Conservation (phyloP, 768 basidiomycete genomes). For the Mycena epipterygia region DNA sequence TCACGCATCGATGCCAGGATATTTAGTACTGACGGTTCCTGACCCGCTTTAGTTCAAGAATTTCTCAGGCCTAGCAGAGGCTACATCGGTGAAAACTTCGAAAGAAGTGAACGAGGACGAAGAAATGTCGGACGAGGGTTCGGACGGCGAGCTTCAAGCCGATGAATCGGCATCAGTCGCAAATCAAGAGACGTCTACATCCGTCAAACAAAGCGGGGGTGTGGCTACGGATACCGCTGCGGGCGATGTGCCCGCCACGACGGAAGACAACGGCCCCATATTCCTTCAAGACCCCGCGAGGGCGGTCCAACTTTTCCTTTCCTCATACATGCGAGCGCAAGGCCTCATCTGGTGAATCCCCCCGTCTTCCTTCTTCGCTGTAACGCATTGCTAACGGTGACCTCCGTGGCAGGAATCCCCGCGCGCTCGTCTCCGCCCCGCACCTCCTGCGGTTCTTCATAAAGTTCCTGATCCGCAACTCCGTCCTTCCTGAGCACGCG, state of each 20-base stretch:
- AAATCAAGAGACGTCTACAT: no score
- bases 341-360: conserved; percentile 27
- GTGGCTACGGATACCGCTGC: no score
- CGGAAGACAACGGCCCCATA: background rate
- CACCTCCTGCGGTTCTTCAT: conserved; percentile 31
- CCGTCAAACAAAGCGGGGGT: no score
- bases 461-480: conserved; percentile 11
- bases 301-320: conserved; percentile 21
- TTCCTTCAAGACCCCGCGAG: conserved; percentile 19
- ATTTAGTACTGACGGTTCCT: background rate
- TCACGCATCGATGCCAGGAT: no score
- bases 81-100: background rate
- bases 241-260: no score
- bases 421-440: conserved; percentile 21
- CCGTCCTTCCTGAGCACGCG: conserved; percentile 6
- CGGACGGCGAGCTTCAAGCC: no score
- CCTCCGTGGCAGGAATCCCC: background rate
- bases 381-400: background rate
- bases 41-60: background rate
- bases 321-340: conserved; percentile 14
- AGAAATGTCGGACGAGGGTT: background rate
- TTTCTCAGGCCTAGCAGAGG: background rate
- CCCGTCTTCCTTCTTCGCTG: no score
- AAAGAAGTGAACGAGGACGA: background rate
- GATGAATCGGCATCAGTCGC: no score